A percentile compares a stretch with the other conserved stretches of the same genome.
Evolutionary conservation across 306 rosid genomes (phyloP).

Genomic region (Castanopsis chinensis): DNA sequence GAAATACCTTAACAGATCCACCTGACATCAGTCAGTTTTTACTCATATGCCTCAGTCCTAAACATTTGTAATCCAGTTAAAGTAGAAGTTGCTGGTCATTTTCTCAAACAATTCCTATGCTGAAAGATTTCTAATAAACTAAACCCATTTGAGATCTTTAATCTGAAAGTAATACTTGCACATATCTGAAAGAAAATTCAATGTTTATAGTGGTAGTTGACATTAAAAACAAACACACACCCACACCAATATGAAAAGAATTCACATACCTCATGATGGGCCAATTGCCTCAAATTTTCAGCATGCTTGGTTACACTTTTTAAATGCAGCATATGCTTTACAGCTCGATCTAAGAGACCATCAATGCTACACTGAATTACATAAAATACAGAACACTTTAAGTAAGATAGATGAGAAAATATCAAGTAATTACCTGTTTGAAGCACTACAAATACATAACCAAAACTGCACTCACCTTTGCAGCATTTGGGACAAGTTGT

Average conservation of each 20-base stretch:
- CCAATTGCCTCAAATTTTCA: slow-evolving; percentile 52
- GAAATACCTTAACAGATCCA: background rate
- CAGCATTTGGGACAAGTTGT: slow-evolving; percentile 83
- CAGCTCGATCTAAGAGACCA: slow-evolving; percentile 72
- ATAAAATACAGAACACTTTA: background rate
- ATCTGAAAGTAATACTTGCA: background rate
- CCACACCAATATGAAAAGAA: background rate
- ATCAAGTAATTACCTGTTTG: background rate
- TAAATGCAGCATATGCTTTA: slow-evolving; percentile 76
- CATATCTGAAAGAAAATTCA: background rate
- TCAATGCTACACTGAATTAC: slow-evolving; percentile 86
- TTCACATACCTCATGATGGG: slow-evolving; percentile 43
- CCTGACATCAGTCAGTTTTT: background rate
- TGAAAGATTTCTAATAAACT: background rate
- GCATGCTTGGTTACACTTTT: slow-evolving; percentile 61
- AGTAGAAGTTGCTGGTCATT: background rate
- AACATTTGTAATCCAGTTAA: background rate
- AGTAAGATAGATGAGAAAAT: slow-evolving; percentile 6
- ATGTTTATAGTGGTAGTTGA: background rate
- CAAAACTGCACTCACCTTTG: slow-evolving; percentile 45
- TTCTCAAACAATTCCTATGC: background rate
- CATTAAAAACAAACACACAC: background rate
- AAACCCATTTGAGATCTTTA: background rate
- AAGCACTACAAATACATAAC: background rate
- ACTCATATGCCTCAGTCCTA: background rate